Percentiles rank a stretch among this genome's conserved stretches.
These are phyloP conservation scores for Gigaspora rosea DNA, from an alignment of 192 early-diverging fungal species.

Conservation along the genomic window DNA sequence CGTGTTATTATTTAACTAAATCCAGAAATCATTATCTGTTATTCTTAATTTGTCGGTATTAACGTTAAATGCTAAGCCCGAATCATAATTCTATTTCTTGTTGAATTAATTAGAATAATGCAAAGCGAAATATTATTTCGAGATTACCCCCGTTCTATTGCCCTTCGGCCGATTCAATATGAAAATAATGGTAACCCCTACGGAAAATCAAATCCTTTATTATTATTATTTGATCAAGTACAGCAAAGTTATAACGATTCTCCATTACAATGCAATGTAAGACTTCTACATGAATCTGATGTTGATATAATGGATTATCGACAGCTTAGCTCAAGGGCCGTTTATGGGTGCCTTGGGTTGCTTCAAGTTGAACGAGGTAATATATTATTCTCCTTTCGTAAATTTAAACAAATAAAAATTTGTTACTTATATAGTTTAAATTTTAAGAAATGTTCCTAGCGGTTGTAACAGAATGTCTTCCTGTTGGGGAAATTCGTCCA, in stretches of 20 bases:
- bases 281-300: not conserved
- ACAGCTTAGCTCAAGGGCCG: conserved; percentile 13
- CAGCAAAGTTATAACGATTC: not conserved
- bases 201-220: not conserved
- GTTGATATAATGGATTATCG: conserved; percentile 6
- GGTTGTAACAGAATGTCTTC: conserved; percentile 65
- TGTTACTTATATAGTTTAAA: conserved; percentile 16
- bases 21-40: too few species aligned
- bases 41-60: too few species aligned
- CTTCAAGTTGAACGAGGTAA: conserved; percentile 55
- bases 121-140: conserved; percentile 5
- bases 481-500: conserved; percentile 59
- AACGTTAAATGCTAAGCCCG: too few species aligned
- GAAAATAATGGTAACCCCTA: not conserved
- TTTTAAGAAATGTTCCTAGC: conserved; percentile 68
- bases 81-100: too few species aligned
- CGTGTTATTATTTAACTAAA: too few species aligned
- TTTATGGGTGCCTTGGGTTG: conserved; percentile 59
- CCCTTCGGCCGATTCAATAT: not conserved
- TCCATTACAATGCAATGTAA: conserved; percentile 24
- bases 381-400: conserved; percentile 5
- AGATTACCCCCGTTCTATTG: not conserved
- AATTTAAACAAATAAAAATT: not conserved
- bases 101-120: not conserved
- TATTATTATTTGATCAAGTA: conserved; percentile 3